A percentile compares a stretch with the other conserved stretches of the same genome.
These are phyloP conservation scores for Ophiostoma himal-ulmi DNA, from an alignment of 2,329 filamentous ascomycete genomes.

Conservation along the genomic window DNA sequence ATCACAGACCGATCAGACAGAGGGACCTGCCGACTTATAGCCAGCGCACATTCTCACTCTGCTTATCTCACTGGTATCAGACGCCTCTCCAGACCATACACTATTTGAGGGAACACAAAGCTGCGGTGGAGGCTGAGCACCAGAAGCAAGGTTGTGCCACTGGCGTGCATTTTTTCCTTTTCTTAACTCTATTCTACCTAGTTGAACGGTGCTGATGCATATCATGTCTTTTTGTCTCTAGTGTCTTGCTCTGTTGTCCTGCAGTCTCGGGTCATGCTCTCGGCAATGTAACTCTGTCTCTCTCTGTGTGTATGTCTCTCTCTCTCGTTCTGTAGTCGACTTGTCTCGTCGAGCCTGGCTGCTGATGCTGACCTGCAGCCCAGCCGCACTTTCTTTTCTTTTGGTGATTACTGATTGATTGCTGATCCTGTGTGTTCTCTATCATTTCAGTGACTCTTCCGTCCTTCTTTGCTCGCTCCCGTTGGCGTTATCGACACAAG, in stretches of 20 bases:
- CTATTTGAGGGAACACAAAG: background rate
- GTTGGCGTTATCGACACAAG: background rate
- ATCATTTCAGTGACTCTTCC: background rate
- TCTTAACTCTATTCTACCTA: too few species aligned
- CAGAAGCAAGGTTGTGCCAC: background rate
- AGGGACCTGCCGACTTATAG: slow-evolving; percentile 2
- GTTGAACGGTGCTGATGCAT: background rate
- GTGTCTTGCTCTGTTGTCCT: background rate
- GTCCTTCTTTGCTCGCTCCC: background rate
- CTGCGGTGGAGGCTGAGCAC: slow-evolving; percentile 6
- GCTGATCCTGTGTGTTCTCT: background rate
- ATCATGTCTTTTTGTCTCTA: slow-evolving; percentile 1
- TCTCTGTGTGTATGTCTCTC: background rate
- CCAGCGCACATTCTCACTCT: background rate
- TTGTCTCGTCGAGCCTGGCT: background rate
- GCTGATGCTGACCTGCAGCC: background rate
- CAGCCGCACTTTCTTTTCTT: background rate
- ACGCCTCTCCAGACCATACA: background rate
- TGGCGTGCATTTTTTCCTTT: background rate
- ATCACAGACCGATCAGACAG: background rate
- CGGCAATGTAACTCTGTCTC: slow-evolving; percentile 8
- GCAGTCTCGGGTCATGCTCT: slow-evolving; percentile 3
- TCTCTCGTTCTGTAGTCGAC: background rate
- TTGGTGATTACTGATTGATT: background rate
- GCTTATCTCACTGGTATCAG: background rate